Base-by-base conservation (phyloP, 1,284 basidiomycete genomes). In the Ustilago hordei region DNA sequence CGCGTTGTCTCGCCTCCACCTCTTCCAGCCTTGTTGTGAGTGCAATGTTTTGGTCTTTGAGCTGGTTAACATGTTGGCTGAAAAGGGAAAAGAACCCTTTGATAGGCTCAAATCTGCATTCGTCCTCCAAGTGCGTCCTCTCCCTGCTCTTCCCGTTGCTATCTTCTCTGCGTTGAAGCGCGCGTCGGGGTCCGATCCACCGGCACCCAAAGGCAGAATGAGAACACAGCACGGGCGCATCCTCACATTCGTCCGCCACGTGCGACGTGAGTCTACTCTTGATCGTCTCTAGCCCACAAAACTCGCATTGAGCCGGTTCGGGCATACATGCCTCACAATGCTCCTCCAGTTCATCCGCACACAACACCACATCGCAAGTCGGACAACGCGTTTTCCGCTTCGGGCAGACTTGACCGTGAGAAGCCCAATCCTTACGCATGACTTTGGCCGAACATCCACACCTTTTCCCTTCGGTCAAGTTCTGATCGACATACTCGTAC, bases 391-490 rank as follows among this genome's bases (percentile, higher is more conserved):
- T 39, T 11, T 64, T 68, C 41, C 74, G 64, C 48, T 76, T 79
- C 5, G 67, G 68, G 43, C 77, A 76, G 17, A 35, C 52, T 1
- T 65, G 54, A 3, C 60, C 68, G 17, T 81, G 80, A 1, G 58
- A 31, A 3, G 65, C 64, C 78, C 78, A 80, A 45, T 81, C 80
- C 31, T 80, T 81, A 23, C 79, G 64, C 70, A 81, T 74, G 15
- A 81, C 78, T 47, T 75, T 81, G 8, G 66, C 70, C 3, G 64
- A 60, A 48, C 80, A 81, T 45, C 71, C 73, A 28, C 80, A 81
- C 28, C 73, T 48, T 17, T 48, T 69, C 4, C 71, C 75, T 34
- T 68, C 60, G 54, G 39, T 61, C 9, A 62, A 36, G 31, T 74
- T 53, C 47, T 71, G 60, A 41, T 78, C 78, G 23, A 69, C 77